Conservation (phyloP, 1,284 basidiomycete species). For the Ganoderma leucocontextum region DNA sequence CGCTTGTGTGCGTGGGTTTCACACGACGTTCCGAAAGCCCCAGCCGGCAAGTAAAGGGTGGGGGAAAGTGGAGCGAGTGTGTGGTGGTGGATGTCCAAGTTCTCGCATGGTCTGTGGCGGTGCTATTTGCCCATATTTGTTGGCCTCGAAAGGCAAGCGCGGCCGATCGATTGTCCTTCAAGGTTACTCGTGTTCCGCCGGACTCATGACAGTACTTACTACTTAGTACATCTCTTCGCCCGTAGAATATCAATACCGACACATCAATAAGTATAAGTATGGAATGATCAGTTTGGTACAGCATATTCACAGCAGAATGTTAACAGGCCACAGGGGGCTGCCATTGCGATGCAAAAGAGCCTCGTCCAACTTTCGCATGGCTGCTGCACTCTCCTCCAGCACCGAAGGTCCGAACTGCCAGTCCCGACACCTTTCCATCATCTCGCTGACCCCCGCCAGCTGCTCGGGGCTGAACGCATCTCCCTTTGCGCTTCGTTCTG, state of each 20-base stretch:
- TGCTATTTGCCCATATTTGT: neutral
- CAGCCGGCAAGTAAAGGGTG: neutral
- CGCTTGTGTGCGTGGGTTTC: neutral
- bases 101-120: neutral
- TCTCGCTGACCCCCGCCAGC: constrained; percentile 5
- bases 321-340: neutral
- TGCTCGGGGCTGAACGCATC: constrained; percentile 4
- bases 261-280: no score
- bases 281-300: no score
- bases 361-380: neutral
- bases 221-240: neutral
- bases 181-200: no score
- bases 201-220: no score
- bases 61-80: neutral
- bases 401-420: constrained; percentile 16
- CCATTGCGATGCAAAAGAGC: neutral
- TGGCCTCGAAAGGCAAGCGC: neutral
- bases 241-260: no score
- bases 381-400: constrained; percentile 10
- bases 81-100: neutral
- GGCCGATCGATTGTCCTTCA: no score
- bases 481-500: constrained; percentile 15
- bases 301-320: no score
- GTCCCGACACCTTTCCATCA: constrained; percentile 13
- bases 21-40: neutral